Percentiles rank a stretch among this genome's conserved stretches.
phyloP scores from a whole-genome alignment of 2,329 filamentous ascomycete genomes.

The Bipolaris cookei region DNA sequence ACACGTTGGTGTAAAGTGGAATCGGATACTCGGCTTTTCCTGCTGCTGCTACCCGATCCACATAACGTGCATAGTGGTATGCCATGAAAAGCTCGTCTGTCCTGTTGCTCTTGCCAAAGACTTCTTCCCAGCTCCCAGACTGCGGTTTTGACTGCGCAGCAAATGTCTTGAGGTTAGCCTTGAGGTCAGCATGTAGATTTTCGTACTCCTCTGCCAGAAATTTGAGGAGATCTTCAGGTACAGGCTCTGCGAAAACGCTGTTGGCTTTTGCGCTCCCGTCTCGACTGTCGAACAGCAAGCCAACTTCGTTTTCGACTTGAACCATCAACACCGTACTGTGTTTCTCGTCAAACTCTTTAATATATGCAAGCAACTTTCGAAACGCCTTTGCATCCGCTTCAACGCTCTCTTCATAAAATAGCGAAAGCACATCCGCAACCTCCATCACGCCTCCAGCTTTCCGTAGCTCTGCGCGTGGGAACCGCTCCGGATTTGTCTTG shows the following conservation, averaged over 20 bases:
- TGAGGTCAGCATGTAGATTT: constrained; percentile 30
- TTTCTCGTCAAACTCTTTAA: constrained; percentile 54
- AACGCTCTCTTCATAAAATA: constrained; percentile 46
- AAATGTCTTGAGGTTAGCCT: constrained; percentile 9
- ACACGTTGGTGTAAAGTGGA: constrained; percentile 56
- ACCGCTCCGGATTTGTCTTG: constrained; percentile 45
- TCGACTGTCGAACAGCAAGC: constrained; percentile 59
- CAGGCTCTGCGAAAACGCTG: constrained; percentile 45
- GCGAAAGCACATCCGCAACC: constrained; percentile 32
- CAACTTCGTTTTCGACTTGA: constrained; percentile 64
- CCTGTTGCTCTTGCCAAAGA: constrained; percentile 49
- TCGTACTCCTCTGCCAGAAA: constrained; percentile 40
- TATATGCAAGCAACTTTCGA: constrained; percentile 46
- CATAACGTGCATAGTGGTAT: constrained; percentile 52
- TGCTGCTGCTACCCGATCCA: constrained; percentile 51
- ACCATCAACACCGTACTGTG: constrained; percentile 62
- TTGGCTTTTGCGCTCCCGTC: constrained; percentile 51
- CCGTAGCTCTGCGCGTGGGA: constrained; percentile 32
- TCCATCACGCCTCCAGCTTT: constrained; percentile 29
- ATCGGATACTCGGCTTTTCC: constrained; percentile 53
- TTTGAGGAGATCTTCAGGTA: constrained; percentile 48
- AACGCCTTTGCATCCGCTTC: constrained; percentile 52
- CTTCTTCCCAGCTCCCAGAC: constrained; percentile 45
- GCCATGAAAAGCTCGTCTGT: constrained; percentile 59
- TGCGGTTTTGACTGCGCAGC: constrained; percentile 13